These are phyloP conservation scores for Calocera cornea DNA, from an alignment of 768 basidiomycete species.

Conservation along the genomic window DNA sequence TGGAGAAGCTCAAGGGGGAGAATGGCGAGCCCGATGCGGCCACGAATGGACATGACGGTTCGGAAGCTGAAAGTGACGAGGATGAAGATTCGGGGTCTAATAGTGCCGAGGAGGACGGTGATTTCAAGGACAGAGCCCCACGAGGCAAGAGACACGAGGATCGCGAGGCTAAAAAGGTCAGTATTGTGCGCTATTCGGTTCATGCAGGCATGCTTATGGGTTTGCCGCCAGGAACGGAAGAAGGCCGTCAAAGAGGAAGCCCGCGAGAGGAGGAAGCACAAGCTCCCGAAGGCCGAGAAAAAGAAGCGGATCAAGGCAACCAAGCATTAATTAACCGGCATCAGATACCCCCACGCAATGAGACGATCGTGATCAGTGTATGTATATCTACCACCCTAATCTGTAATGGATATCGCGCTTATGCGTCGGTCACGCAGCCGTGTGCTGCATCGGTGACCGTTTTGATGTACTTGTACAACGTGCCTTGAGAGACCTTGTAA, in stretches of 20 bases:
- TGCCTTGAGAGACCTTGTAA: conserved; percentile 68
- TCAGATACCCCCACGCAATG: background rate
- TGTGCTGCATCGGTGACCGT: conserved; percentile 79
- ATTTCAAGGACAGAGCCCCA: conserved; percentile 42
- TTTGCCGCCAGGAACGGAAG: conserved; percentile 62
- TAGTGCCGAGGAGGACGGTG: conserved; percentile 12
- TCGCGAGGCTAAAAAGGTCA: conserved; percentile 76
- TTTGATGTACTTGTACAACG: conserved; percentile 80
- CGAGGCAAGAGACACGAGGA: conserved; percentile 90
- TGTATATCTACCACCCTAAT: background rate
- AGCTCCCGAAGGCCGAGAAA: conserved; percentile 95
- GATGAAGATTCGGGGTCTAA: conserved; percentile 13
- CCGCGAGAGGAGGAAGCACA: conserved; percentile 74
- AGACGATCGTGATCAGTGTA: background rate
- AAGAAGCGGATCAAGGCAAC: conserved; percentile 59
- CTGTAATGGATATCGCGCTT: conserved; percentile 15
- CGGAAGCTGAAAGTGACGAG: conserved; percentile 26
- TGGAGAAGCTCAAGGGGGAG: conserved; percentile 9
- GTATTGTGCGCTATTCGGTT: conserved; percentile 12
- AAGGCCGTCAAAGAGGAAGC: conserved; percentile 76
- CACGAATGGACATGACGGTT: conserved; percentile 17
- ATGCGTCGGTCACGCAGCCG: conserved; percentile 84
- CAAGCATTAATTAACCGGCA: background rate
- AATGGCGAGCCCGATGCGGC: conserved; percentile 18
- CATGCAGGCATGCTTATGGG: conserved; percentile 12